phyloP scores from a whole-genome alignment of 371 early-diverging fungal genomes.

The Haplosporangium sp. region DNA sequence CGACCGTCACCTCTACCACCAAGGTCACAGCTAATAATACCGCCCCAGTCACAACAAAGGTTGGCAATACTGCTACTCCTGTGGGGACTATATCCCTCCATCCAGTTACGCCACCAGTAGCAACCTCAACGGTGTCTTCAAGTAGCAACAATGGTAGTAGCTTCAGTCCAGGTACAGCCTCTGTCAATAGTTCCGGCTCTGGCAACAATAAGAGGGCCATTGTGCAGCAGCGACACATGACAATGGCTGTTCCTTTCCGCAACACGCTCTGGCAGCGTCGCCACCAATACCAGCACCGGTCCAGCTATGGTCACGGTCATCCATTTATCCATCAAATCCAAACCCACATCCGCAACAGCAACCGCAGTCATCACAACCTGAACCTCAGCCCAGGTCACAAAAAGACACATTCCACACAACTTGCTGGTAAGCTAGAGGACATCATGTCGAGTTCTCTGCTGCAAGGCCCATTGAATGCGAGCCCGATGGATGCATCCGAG shows the following conservation, averaged over 20 bases:
- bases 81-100: no score
- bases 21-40: background rate
- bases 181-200: background rate
- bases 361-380: conserved; percentile 13
- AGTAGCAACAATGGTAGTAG: no score
- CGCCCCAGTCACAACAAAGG: background rate
- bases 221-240: conserved; percentile 28
- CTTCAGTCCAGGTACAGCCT: background rate
- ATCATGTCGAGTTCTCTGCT: conserved; percentile 37
- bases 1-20: background rate
- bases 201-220: conserved; percentile 4
- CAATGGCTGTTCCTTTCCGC: conserved; percentile 11
- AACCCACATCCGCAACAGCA: conserved; percentile 22
- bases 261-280: conserved; percentile 29
- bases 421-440: conserved; percentile 46
- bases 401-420: conserved; percentile 34
- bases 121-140: background rate
- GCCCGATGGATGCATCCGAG: no score
- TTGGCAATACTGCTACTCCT: background rate
- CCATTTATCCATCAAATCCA: conserved; percentile 37
- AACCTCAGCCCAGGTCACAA: conserved; percentile 26
- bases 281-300: conserved; percentile 18
- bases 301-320: conserved; percentile 29
- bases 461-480: conserved; percentile 8
- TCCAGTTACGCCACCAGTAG: background rate